Conservation (phyloP, 495 filamentous ascomycete genomes). For the Penicillium maclennaniae region DNA sequence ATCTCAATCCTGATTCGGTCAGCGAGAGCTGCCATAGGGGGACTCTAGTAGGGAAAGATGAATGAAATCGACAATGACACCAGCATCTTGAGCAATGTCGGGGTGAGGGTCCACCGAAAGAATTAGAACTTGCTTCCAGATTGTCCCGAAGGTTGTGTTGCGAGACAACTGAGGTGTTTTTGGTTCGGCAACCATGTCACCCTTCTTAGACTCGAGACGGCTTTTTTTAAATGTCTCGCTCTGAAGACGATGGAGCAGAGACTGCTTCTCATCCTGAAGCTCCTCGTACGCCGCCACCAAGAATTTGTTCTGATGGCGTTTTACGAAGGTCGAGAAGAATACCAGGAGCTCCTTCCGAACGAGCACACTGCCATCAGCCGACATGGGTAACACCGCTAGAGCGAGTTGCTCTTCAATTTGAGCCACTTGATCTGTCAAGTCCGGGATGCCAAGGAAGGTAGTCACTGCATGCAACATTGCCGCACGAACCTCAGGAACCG, state of each 20-base stretch:
- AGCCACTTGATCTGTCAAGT: constrained; percentile 85
- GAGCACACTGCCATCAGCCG: constrained; percentile 85
- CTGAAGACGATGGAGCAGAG: constrained; percentile 46
- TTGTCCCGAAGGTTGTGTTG: constrained; percentile 83
- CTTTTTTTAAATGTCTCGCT: constrained; percentile 21
- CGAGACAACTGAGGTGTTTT: constrained; percentile 57
- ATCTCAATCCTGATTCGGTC: constrained; percentile 76
- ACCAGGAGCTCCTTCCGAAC: constrained; percentile 90
- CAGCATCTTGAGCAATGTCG: constrained; percentile 81
- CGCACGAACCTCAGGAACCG: constrained; percentile 89
- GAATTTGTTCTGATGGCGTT: constrained; percentile 89
- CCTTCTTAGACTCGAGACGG: constrained; percentile 15
- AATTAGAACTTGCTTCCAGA: constrained; percentile 90
- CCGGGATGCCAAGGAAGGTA: constrained; percentile 88
- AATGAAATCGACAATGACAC: constrained; percentile 76
- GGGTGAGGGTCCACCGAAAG: constrained; percentile 93
- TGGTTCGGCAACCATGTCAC: constrained; percentile 3
- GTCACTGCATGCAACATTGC: constrained; percentile 91
- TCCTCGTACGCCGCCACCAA: constrained; percentile 90
- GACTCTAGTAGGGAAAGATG: constrained; percentile 74
- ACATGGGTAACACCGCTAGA: constrained; percentile 78
- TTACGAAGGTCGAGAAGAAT: constrained; percentile 88
- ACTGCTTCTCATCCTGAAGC: constrained; percentile 76
- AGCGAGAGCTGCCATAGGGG: constrained; percentile 62
- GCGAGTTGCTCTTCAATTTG: constrained; percentile 86